Conservation (phyloP, 2,329 filamentous ascomycete genomes). For the Trichophyton benhamiae region DNA sequence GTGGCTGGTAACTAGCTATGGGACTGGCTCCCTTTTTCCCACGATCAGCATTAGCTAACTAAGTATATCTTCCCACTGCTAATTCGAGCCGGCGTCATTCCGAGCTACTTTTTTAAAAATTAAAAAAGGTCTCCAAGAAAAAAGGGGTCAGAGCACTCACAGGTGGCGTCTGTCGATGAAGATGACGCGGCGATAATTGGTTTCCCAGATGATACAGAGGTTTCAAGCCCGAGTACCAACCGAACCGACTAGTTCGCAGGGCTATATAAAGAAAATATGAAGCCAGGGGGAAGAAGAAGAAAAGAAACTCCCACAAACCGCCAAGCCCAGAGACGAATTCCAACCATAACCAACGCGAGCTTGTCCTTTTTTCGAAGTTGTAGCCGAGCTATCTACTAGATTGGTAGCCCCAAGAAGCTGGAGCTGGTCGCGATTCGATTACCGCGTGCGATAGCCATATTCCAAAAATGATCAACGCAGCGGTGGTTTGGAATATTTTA, state of each 20-base stretch:
- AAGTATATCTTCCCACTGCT: not conserved
- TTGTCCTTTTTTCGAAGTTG: conserved; percentile 15
- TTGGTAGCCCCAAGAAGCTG: conserved; percentile 16
- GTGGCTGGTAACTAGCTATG: conserved; percentile 17
- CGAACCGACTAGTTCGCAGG: not conserved
- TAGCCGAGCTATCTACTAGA: conserved; percentile 15
- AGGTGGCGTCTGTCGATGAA: conserved; percentile 11
- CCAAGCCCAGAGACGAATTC: conserved; percentile 16
- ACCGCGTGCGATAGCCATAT: conserved; percentile 17
- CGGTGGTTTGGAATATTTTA: conserved; percentile 14
- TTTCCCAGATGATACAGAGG: conserved; percentile 18
- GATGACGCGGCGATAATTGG: conserved; percentile 18
- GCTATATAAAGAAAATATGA: not conserved
- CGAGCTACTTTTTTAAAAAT: not conserved
- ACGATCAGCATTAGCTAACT: not conserved
- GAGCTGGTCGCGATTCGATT: conserved; percentile 20
- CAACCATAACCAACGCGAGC: conserved; percentile 10
- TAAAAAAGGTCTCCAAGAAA: not conserved
- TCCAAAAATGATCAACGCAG: conserved; percentile 14
- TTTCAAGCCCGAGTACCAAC: not conserved
- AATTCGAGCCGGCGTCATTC: not conserved
- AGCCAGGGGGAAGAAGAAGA: not conserved
- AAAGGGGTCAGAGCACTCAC: conserved; percentile 1
- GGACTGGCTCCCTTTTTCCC: conserved; percentile 18
- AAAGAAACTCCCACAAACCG: conserved; percentile 13